Conservation (phyloP, 108 stramenopile genomes). For the Fragilariopsis cylindrus region DNA sequence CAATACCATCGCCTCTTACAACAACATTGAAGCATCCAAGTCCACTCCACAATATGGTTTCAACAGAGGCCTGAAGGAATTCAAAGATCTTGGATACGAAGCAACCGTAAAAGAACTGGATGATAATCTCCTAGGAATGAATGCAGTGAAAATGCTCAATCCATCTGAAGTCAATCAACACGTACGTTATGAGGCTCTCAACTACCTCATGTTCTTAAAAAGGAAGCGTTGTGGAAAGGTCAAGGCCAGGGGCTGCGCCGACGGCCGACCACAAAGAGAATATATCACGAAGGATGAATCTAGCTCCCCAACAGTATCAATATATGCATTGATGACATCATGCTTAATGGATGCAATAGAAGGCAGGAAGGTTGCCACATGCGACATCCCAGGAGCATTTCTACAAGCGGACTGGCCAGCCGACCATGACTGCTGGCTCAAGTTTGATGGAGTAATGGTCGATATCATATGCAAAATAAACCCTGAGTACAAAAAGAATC, state of each 20-base stretch:
- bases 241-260: slow-evolving; percentile 35
- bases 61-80: slow-evolving; percentile 28
- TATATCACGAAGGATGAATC: not conserved
- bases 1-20: too few relatives aligned
- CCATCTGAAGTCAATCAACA: not conserved
- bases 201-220: slow-evolving; percentile 35
- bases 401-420: slow-evolving; percentile 24
- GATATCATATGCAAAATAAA: too few relatives aligned
- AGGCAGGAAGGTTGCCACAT: slow-evolving; percentile 31
- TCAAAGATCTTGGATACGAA: slow-evolving; percentile 31
- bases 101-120: slow-evolving; percentile 42
- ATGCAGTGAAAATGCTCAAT: not conserved
- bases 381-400: slow-evolving; percentile 51
- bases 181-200: not conserved
- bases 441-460: not conserved
- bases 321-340: slow-evolving; percentile 36
- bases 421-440: not conserved
- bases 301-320: not conserved
- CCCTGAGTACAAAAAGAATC: too few relatives aligned
- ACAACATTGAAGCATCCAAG: too few relatives aligned
- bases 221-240: slow-evolving; percentile 26
- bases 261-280: slow-evolving; percentile 26
- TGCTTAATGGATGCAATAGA: slow-evolving; percentile 45
- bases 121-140: too few relatives aligned
- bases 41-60: slow-evolving; percentile 4